Evolutionary conservation across 2,329 filamentous ascomycete genomes (phyloP).

Genomic region (Torrubiella hemipterigena): DNA sequence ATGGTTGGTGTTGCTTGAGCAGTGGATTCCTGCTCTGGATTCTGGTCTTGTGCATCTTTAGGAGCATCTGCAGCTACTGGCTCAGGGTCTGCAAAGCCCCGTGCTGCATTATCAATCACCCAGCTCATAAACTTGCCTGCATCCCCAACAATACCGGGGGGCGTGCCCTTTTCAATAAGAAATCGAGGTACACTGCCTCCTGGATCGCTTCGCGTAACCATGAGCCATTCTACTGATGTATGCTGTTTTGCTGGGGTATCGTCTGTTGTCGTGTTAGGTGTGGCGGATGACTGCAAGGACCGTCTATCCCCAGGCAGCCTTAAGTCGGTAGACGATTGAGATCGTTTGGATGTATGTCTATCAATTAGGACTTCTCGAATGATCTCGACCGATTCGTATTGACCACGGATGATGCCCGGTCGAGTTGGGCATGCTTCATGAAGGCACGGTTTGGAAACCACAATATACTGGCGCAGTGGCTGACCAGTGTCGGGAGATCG

Average conservation of each 20-base stretch:
- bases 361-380: slow-evolving; percentile 67
- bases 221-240: slow-evolving; percentile 70
- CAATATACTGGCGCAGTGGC: slow-evolving; percentile 62
- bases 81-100: slow-evolving; percentile 20
- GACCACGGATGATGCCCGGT: slow-evolving; percentile 66
- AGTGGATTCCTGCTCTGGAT: slow-evolving; percentile 16
- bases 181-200: slow-evolving; percentile 81
- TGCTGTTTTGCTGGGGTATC: slow-evolving; percentile 16
- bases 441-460: slow-evolving; percentile 73
- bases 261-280: slow-evolving; percentile 6
- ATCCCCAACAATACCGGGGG: slow-evolving; percentile 66
- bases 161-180: slow-evolving; percentile 83
- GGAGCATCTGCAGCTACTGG: slow-evolving; percentile 4
- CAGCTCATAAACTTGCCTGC: slow-evolving; percentile 74
- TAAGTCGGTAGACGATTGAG: slow-evolving; percentile 20
- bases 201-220: slow-evolving; percentile 82
- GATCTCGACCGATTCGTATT: slow-evolving; percentile 86
- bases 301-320: slow-evolving; percentile 13
- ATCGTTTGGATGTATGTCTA: slow-evolving; percentile 20
- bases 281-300: neutral
- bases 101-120: slow-evolving; percentile 30
- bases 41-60: slow-evolving; percentile 5
- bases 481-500: slow-evolving; percentile 15
- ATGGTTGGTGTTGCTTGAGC: slow-evolving; percentile 12
- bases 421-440: slow-evolving; percentile 63